phyloP scores from a whole-genome alignment of 192 early-diverging fungal species.

The Coemansia asiatica region DNA sequence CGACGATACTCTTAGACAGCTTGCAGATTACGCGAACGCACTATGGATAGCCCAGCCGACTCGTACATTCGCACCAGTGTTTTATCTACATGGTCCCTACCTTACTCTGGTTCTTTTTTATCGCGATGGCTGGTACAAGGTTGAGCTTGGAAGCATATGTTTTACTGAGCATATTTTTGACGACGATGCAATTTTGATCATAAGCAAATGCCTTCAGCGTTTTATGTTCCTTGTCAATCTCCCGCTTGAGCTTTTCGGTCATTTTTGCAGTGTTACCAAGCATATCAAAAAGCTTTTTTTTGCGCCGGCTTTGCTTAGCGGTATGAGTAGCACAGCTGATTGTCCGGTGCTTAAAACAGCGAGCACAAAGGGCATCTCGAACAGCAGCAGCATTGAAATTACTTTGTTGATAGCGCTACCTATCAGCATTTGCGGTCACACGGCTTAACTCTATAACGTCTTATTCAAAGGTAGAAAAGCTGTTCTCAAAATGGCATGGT shows the following conservation, averaged over 20 bases:
- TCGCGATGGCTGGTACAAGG: constrained; percentile 2
- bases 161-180: neutral
- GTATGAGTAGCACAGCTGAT: neutral
- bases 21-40: constrained; percentile 20
- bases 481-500: constrained; percentile 2
- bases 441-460: neutral
- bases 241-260: neutral
- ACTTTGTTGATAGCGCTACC: neutral
- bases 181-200: neutral
- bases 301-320: neutral
- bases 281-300: neutral
- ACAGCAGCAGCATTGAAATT: neutral
- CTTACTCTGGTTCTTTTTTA: constrained; percentile 20
- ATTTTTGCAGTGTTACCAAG: neutral
- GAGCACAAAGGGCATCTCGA: neutral
- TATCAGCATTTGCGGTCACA: neutral
- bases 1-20: constrained; percentile 15
- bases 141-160: constrained; percentile 7
- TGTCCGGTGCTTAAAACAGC: neutral
- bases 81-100: constrained; percentile 15
- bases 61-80: constrained; percentile 10
- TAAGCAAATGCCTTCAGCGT: neutral
- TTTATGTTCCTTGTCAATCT: constrained; percentile 5
- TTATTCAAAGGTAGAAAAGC: neutral
- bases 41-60: constrained; percentile 18